Evolutionary conservation across 2,329 filamentous ascomycete species (phyloP), one percentile per base, ranked within the genome.

Genomic region (Thielaviopsis punctulata): DNA sequence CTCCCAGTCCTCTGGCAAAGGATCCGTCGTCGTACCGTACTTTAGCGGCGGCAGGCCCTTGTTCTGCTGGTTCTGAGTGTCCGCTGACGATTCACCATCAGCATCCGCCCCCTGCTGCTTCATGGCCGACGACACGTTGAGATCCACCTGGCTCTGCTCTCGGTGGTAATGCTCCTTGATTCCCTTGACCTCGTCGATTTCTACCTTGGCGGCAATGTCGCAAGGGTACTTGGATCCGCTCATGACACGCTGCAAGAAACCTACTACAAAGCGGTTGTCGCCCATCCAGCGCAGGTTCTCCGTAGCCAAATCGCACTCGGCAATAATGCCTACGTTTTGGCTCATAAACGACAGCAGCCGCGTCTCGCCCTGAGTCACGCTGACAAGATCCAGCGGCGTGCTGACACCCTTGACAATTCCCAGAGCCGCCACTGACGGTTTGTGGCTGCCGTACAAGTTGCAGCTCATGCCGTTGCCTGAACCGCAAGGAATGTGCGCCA

Each of bases 281-380:
- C 92, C 92, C 83, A 98, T 89, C 89, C 90, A 96, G 44, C 92
- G 81, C 57, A 96, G 68, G 61, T 93, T 71, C 61, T 98, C 92
- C 0, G 92, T 98, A 2, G 78, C 89, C 12, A 98, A 72, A 65
- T 98, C 92, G 48, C 77, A 77, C 62, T 96, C 92, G 1, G 92
- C 92, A 36, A 96, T 78, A 55, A 96, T 84, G 21, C 92, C 92
- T 23, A 95, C 75, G 0, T 86, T 77, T 64, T 96, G 92, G 9
- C 87, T 95, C 44, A 96, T 73, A 67, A 96, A 96, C 18, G 87
- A 95, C 23, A 96, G 70, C 4, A 74, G 82, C 51, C 86, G 80
- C 21, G 70, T 73, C 55, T 80, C 70, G 22, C 86, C 85, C 61
- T 95, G 89, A 0, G 89, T 95, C 56, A 98, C 73, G 45, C 87